phyloP scores from a whole-genome alignment of 2,329 filamentous ascomycete genomes.

The Exophiala calicioides region DNA sequence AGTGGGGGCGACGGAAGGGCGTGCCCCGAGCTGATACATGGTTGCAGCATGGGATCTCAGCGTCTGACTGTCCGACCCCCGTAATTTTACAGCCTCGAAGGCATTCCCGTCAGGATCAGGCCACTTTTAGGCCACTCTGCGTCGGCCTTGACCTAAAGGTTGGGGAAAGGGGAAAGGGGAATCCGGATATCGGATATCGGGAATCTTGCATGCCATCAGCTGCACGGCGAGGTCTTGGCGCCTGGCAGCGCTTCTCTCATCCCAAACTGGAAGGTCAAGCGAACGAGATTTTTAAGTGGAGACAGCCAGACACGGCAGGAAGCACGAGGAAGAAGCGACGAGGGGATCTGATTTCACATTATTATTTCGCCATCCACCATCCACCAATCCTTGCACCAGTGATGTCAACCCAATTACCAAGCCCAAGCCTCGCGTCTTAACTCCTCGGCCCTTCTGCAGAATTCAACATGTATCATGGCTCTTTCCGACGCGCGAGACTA shows the following conservation, averaged over 20 bases:
- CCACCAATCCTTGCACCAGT: too few species aligned
- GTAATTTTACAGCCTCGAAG: too few species aligned
- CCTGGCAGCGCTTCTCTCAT: neutral
- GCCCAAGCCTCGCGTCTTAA: neutral
- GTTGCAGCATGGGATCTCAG: too few species aligned
- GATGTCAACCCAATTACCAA: neutral
- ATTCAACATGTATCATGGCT: conserved; percentile 31
- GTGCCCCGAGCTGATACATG: too few species aligned
- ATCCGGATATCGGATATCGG: neutral
- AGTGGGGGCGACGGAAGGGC: too few species aligned
- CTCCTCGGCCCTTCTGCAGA: neutral
- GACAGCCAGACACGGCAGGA: neutral
- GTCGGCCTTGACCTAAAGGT: too few species aligned
- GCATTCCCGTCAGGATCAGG: too few species aligned
- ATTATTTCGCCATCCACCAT: too few species aligned
- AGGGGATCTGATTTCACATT: too few species aligned
- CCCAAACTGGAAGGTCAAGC: neutral
- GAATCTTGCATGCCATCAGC: neutral
- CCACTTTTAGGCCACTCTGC: too few species aligned
- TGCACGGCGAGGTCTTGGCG: neutral
- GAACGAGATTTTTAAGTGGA: neutral
- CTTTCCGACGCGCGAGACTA: conserved; percentile 52
- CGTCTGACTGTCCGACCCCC: too few species aligned
- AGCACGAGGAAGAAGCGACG: too few species aligned
- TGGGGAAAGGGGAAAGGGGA: neutral